Evolutionary conservation across 2,329 filamentous ascomycete genomes (phyloP).

Genomic region (Ophiostoma pallidulum): DNA sequence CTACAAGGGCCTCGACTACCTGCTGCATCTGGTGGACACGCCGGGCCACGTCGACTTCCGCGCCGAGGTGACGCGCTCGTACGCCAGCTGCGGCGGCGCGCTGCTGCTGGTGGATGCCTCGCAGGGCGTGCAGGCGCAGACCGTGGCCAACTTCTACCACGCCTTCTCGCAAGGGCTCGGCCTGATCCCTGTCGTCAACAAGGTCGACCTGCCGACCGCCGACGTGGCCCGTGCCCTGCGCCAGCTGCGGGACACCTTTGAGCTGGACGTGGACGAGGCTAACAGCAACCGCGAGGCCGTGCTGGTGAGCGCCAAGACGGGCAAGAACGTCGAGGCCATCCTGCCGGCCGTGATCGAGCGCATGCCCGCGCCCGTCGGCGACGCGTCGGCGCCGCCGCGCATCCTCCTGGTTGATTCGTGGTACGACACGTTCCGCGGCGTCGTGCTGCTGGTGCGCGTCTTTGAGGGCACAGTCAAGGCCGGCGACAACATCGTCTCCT

Average conservation of each 20-base stretch:
- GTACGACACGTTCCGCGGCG: slow-evolving; percentile 94
- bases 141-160: slow-evolving; percentile 96
- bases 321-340: slow-evolving; percentile 73
- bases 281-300: slow-evolving; percentile 37
- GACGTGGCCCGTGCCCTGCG: slow-evolving; percentile 78
- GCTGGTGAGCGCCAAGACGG: slow-evolving; percentile 84
- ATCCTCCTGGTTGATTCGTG: slow-evolving; percentile 92
- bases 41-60: slow-evolving; percentile 97
- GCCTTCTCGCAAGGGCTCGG: slow-evolving; percentile 85
- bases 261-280: slow-evolving; percentile 66
- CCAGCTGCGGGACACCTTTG: slow-evolving; percentile 79
- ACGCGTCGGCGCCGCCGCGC: slow-evolving; percentile 59
- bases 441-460: slow-evolving; percentile 80
- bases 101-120: slow-evolving; percentile 89
- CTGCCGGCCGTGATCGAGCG: slow-evolving; percentile 77
- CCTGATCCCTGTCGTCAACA: slow-evolving; percentile 90
- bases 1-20: slow-evolving; percentile 74
- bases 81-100: slow-evolving; percentile 91
- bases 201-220: slow-evolving; percentile 85
- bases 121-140: slow-evolving; percentile 95
- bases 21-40: slow-evolving; percentile 92
- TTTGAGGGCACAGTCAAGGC: slow-evolving; percentile 80
- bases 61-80: slow-evolving; percentile 89
- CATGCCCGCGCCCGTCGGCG: slow-evolving; percentile 71
- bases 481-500: slow-evolving; percentile 77